Percentiles rank a stretch among this genome's conserved stretches.
Conservation (phyloP, 2,329 filamentous ascomycete species). For the Fusarium sp. region DNA sequence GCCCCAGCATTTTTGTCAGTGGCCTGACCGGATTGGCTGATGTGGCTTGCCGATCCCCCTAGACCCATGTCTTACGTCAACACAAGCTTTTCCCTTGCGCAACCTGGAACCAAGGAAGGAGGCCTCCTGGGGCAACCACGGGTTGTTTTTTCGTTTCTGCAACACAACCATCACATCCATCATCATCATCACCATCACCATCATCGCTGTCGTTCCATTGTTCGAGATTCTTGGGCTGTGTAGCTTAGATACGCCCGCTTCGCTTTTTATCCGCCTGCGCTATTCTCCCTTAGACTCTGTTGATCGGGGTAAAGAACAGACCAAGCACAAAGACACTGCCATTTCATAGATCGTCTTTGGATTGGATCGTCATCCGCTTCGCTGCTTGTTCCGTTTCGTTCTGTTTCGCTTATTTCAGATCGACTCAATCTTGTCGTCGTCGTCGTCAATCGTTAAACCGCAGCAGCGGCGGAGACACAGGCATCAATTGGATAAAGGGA, state of each 20-base stretch:
- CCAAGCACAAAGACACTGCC: slow-evolving; percentile 12
- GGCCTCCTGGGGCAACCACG: slow-evolving; percentile 36
- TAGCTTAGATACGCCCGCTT: slow-evolving; percentile 2
- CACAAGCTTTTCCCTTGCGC: slow-evolving; percentile 20
- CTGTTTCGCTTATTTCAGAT: slow-evolving; percentile 11
- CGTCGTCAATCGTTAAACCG: slow-evolving; percentile 4
- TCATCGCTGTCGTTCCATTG: slow-evolving; percentile 7
- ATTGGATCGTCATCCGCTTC: slow-evolving; percentile 29
- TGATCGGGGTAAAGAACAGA: slow-evolving; percentile 8
- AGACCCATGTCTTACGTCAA: slow-evolving; percentile 43
- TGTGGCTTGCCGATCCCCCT: slow-evolving; percentile 13
- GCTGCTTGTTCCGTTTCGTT: slow-evolving; percentile 8
- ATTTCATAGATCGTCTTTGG: slow-evolving; percentile 1
- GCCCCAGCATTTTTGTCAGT: slow-evolving; percentile 7
- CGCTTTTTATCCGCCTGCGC: slow-evolving; percentile 12
- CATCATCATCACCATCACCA: slow-evolving; percentile 12
- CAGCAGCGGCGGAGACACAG: slow-evolving; percentile 7
- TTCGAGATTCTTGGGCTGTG: slow-evolving; percentile 21
- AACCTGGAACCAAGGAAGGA: slow-evolving; percentile 19
- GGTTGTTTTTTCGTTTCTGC: slow-evolving; percentile 21
- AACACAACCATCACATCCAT: slow-evolving; percentile 27
- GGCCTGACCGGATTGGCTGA: slow-evolving; percentile 2
- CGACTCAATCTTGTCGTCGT: background rate
- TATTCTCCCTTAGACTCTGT: slow-evolving; percentile 8
- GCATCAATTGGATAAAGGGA: background rate